Conservation (phyloP, 1,284 basidiomycete genomes). For the Puccinia hordei region DNA sequence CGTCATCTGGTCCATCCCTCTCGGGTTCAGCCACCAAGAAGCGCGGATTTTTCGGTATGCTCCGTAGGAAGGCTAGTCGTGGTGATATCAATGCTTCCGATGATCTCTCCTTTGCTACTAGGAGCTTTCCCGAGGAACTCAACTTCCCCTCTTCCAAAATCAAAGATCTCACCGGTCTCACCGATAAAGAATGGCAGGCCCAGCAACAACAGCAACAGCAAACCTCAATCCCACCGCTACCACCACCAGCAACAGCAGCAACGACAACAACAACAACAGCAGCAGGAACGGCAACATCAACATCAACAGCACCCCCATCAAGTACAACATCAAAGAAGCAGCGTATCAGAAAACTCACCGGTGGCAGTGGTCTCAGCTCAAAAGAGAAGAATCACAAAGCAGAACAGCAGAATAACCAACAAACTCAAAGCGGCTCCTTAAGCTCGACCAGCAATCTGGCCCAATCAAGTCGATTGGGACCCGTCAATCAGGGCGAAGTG, state of each 20-base stretch:
- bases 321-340: slow-evolving; percentile 25
- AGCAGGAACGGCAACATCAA: neutral
- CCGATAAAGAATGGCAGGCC: slow-evolving; percentile 27
- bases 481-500: slow-evolving; percentile 34
- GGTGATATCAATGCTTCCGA: slow-evolving; percentile 29
- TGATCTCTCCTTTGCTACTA: slow-evolving; percentile 8
- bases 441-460: slow-evolving; percentile 5
- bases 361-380: slow-evolving; percentile 24
- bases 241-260: too few species aligned
- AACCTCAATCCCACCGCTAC: too few species aligned
- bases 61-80: slow-evolving; percentile 45
- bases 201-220: too few species aligned
- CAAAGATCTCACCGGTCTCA: slow-evolving; percentile 37
- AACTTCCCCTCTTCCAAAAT: slow-evolving; percentile 40
- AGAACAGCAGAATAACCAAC: neutral
- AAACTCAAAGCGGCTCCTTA: neutral
- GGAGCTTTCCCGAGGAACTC: slow-evolving; percentile 40
- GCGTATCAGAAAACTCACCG: slow-evolving; percentile 34
- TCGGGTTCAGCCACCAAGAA: slow-evolving; percentile 24
- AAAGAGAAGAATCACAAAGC: slow-evolving; percentile 31
- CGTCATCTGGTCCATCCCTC: neutral
- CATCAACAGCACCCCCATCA: slow-evolving; percentile 2
- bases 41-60: slow-evolving; percentile 44
- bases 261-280: slow-evolving; percentile 13
- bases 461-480: slow-evolving; percentile 15